Percentiles rank a stretch among this genome's conserved stretches.
Evolutionary conservation across 1,139 yeast genomes (phyloP).

Genomic region (Sugiyamaella paludigena): DNA sequence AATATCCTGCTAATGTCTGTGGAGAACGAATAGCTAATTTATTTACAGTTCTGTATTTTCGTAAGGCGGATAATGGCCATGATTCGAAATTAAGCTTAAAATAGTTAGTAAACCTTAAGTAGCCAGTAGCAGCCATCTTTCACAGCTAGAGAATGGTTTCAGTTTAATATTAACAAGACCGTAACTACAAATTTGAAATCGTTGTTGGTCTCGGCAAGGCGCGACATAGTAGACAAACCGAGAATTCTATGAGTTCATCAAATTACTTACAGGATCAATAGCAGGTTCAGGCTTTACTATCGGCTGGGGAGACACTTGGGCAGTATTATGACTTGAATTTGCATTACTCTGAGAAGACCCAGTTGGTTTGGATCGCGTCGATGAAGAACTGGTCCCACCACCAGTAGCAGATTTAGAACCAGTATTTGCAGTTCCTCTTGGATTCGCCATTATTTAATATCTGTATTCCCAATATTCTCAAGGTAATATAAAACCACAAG

Average conservation of each 20-base stretch:
- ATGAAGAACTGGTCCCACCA: not conserved
- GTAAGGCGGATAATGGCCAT: slow-evolving; percentile 52
- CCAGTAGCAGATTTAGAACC: slow-evolving; percentile 2
- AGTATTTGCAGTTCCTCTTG: slow-evolving; percentile 1
- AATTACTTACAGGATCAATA: slow-evolving; percentile 7
- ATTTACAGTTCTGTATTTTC: slow-evolving; percentile 57
- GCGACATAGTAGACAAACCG: too few species aligned
- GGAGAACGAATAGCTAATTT: slow-evolving; percentile 49
- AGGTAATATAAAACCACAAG: too few species aligned
- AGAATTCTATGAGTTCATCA: too few species aligned
- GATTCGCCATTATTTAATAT: slow-evolving; percentile 9
- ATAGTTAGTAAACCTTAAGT: not conserved
- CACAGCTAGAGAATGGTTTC: too few species aligned
- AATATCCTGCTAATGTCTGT: slow-evolving; percentile 56
- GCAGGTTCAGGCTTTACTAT: slow-evolving; percentile 1
- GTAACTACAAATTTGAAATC: not conserved
- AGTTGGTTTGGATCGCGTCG: slow-evolving; percentile 6
- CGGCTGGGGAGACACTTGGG: slow-evolving; percentile 5
- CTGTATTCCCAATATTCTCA: not conserved
- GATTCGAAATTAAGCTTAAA: slow-evolving; percentile 52
- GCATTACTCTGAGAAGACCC: not conserved
- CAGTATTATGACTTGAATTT: not conserved
- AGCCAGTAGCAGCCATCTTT: too few species aligned
- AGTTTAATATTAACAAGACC: not conserved
- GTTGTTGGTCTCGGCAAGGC: not conserved